Base-by-base conservation (phyloP, 1,139 yeast genomes). In the Saccharomyces pastorianus region DNA sequence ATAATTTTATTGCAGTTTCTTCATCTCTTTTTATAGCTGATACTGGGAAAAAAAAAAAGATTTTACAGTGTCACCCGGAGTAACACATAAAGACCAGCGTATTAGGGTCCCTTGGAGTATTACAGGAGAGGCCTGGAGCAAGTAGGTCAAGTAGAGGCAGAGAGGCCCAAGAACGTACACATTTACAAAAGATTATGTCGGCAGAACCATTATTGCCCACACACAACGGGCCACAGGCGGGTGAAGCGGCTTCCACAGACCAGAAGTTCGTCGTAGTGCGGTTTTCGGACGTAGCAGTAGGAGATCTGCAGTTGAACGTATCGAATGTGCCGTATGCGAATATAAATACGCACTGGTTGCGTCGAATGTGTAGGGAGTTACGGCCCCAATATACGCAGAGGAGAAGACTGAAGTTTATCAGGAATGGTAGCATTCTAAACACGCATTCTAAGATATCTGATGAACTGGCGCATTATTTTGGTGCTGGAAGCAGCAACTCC, bases 351-450 rank as follows among this genome's bases (percentile, higher is more conserved):
- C 63, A 71, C 11, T 73, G 74, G 68, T 61, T 83, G 20, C 72
- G 84, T 53, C 65, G 67, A 46, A 72, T 71, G 58, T 80, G 82
- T 49, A 69, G 83, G 49, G 61, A 61, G 29, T 60, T 61, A 55
- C 64, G 72, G 34, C 64, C 69, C 0, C 69, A 72, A 2, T 72
- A 77, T 20, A 68, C 74, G 0, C 55, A 70, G 51, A 76, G 73
- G 49, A 76, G 80, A 55, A 72, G 96, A 59, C 73, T 90, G 52
- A 76, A 89, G 59, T 78, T 90, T 59, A 85, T 90, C 44, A 81
- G 85, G 64, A 82, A 81, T 57, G 96, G 97, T 13, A 75, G 83
- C 52, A 85, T 89, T 9, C 71, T 89, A 54, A 80, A 80, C 56
- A 84, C 82, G 54, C 73, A 76, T 34, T 80, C 86, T 1, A 78